Conservation (phyloP, 352 stramenopile species). For the Pythium sukuiense region DNA sequence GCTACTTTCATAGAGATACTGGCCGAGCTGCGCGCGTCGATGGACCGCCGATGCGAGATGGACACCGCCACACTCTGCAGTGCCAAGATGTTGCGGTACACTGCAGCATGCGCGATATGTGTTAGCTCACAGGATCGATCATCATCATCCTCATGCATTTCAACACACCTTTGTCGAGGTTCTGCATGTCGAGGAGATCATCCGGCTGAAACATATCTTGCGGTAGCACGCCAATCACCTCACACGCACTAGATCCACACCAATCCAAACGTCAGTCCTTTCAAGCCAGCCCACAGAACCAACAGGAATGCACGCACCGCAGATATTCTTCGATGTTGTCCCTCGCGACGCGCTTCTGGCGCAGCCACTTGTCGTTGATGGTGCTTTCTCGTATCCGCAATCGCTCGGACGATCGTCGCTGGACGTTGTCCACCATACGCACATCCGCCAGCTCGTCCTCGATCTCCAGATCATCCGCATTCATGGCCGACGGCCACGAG, state of each 20-base stretch:
- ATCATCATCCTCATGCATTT: not conserved
- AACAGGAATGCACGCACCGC: slow-evolving; percentile 35
- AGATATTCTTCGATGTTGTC: slow-evolving; percentile 71
- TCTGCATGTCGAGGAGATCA: slow-evolving; percentile 55
- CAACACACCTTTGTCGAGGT: slow-evolving; percentile 67
- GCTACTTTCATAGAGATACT: slow-evolving; percentile 21
- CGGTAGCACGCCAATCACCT: slow-evolving; percentile 53
- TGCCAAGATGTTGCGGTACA: slow-evolving; percentile 79
- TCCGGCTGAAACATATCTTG: slow-evolving; percentile 73
- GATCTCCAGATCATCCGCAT: slow-evolving; percentile 11
- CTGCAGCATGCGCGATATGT: slow-evolving; percentile 27
- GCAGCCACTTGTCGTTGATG: slow-evolving; percentile 28
- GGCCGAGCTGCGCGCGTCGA: slow-evolving; percentile 76
- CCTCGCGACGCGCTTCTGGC: slow-evolving; percentile 27
- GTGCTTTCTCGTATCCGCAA: slow-evolving; percentile 25
- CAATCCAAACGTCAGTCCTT: not conserved
- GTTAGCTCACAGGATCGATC: no score
- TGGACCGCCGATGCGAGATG: slow-evolving; percentile 76
- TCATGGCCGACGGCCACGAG: slow-evolving; percentile 26
- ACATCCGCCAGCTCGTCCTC: slow-evolving; percentile 7
- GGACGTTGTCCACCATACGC: not conserved
- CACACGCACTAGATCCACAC: slow-evolving; percentile 48
- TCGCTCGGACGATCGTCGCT: slow-evolving; percentile 20
- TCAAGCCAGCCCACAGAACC: slow-evolving; percentile 10
- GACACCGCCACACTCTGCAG: slow-evolving; percentile 70